Evolutionary conservation across 176 grass and related monocot species (phyloP).

Genomic region (Aegilops longissima): DNA sequence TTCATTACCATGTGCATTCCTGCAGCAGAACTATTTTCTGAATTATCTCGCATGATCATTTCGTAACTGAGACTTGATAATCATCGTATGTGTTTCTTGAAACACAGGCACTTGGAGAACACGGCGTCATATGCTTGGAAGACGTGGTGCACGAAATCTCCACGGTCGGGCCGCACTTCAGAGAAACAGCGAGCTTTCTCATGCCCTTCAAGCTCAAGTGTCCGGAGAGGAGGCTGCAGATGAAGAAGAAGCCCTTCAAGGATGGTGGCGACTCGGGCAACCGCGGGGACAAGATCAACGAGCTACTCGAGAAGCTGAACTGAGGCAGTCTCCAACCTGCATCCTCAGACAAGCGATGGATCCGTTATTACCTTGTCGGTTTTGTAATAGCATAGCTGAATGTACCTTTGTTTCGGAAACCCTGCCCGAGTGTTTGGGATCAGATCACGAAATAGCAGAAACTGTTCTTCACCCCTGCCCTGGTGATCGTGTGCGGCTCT

Average conservation of each 20-base stretch:
- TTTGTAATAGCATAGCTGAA: constrained; percentile 44
- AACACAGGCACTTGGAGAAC: constrained; percentile 51
- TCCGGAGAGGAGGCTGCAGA: constrained; percentile 58
- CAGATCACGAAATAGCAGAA: constrained; percentile 33
- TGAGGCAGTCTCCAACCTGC: neutral
- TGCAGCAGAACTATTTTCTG: neutral
- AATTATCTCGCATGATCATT: neutral
- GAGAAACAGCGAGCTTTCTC: constrained; percentile 48
- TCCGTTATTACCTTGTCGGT: neutral
- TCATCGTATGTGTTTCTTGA: neutral
- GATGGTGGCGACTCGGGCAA: constrained; percentile 67
- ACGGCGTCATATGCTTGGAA: constrained; percentile 71
- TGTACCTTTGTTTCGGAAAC: constrained; percentile 23
- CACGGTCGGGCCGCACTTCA: constrained; percentile 59
- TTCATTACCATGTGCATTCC: neutral
- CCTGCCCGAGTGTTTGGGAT: neutral
- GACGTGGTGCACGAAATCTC: constrained; percentile 62
- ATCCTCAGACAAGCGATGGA: neutral
- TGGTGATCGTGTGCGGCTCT: neutral
- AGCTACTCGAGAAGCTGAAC: constrained; percentile 71
- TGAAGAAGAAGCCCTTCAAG: constrained; percentile 71
- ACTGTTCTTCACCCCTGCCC: neutral
- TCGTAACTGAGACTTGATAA: neutral
- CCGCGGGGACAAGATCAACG: constrained; percentile 64
- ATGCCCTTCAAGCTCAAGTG: constrained; percentile 73